Percentiles rank a stretch among this genome's conserved stretches.
Conservation (phyloP, 495 filamentous ascomycete genomes). For the Penicillium mononematosum region DNA sequence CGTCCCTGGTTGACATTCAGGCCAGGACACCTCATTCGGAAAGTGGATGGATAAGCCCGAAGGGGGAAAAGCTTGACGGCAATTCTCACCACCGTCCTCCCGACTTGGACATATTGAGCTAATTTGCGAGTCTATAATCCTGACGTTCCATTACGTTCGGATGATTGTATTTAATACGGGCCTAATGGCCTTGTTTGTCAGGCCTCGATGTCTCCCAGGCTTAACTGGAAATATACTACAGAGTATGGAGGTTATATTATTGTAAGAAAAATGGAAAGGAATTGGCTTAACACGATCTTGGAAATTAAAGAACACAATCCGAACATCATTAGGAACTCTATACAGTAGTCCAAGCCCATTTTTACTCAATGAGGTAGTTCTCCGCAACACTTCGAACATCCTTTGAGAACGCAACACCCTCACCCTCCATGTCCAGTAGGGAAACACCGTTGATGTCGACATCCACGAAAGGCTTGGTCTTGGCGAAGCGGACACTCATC, state of each 20-base stretch:
- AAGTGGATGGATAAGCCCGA: not conserved
- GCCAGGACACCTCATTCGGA: constrained; percentile 15
- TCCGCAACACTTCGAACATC: constrained; percentile 85
- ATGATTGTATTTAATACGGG: constrained; percentile 15
- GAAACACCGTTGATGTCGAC: constrained; percentile 78
- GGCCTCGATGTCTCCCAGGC: not conserved
- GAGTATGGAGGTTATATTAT: not conserved
- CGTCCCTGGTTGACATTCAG: constrained; percentile 21
- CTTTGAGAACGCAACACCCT: constrained; percentile 83
- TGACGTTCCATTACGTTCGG: constrained; percentile 31
- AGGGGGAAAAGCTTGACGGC: constrained; percentile 24
- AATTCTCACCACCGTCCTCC: constrained; percentile 4
- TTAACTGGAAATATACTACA: no score
- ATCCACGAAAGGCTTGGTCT: constrained; percentile 80
- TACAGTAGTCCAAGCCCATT: constrained; percentile 30
- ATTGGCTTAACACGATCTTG: constrained; percentile 27
- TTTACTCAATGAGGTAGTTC: constrained; percentile 74
- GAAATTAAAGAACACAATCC: constrained; percentile 27
- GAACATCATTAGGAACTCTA: constrained; percentile 49
- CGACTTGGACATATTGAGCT: constrained; percentile 1
- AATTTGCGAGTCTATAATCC: constrained; percentile 15
- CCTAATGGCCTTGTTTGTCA: not conserved
- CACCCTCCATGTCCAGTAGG: constrained; percentile 70
- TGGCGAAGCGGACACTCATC: constrained; percentile 87
- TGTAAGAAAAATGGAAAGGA: constrained; percentile 9